Evolutionary conservation across 169 alveolate genomes (phyloP), one percentile per base, ranked within the genome.

Genomic region (Plasmodium berghei): DNA sequence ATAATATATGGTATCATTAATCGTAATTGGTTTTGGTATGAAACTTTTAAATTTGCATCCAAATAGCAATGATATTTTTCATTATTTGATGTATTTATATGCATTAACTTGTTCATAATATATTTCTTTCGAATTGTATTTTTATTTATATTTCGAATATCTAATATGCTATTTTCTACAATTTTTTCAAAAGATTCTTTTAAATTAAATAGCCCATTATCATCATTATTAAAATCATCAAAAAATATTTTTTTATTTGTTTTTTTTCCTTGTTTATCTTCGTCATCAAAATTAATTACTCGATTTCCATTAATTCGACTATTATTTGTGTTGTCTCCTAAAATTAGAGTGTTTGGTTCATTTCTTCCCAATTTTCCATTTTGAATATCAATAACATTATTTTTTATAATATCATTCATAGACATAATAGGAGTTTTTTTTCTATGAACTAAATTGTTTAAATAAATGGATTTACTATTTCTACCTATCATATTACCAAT

Each of bases 1-100:
- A 42, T 64, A 1, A 77, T 45, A 77, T 77, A 77, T 26, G 89
- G 89, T n/a, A 77, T 77, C 69, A 77, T 77, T 40, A 77, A 69
- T 14, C 89, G 74, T n/a, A 77, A 26, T 48, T 77, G 89, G 56
- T 77, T 77, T 9, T 52, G 45, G 28, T 77, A 64, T 5, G 89
- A 63, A 2, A 77, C 75, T 59, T 77, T 77, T 22, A 77, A 56
- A 62, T 55, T 77, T 16, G 63, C 89, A 18, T 77, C 89, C 34
- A 77, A 64, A 54, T 77, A 77, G 42, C 69, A 77, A 9, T 64
- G 64, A 45, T 63, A 62, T 58, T 75, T 62, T 52, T 77, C 89
- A 22, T 77, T 77, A 46, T 77, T 77, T 1, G 89, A 77, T 1
- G 40, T 75, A 64, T 77, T 77, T 0, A 75, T 64, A 45, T 77